Evolutionary conservation across 768 basidiomycete species (phyloP), one percentile per base, ranked within the genome.

Genomic region (Royoungia palumana): DNA sequence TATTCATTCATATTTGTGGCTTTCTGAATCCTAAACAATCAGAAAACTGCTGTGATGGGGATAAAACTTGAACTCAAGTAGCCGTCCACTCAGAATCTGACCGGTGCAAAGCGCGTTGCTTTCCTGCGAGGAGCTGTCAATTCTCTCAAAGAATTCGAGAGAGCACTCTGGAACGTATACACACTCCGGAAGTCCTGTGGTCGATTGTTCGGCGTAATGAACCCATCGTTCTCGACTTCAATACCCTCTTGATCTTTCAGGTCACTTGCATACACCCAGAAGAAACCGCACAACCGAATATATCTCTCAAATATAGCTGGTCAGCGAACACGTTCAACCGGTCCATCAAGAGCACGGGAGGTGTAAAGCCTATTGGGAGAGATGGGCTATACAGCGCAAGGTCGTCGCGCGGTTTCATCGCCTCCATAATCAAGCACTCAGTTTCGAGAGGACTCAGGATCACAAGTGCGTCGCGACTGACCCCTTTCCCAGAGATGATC

Each of bases 71-170:
- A n/a, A n/a, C n/a, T 64, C 51, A 22, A 77, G 35, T 22, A 76
- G 59, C 37, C 69, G 69, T 3, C 76, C 75, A 55, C 75, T 56
- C n/a, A n/a, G 49, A 77, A 73, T 4, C 75, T 77, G 32, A n/a
- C n/a, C n/a, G 41, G 41, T 14, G 54, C 38, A 51, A 66, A 78
- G 11, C 56, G 48, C 59, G 67, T 56, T 6, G 73, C 75, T 47
- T 73, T 78, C 56, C 75, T 66, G 6, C 74, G 67, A 35, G 69
- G 48, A 11, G 49, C 17, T 8, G 61, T 46, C 38, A 66, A 38
- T 6, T 17, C 44, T 35, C 46, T 53, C 43, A 69, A 17, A 12
- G 65, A 61, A 10, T 47, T 35, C 1, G 76, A 19, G 5, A 73
- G 76, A 19, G 69, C 71, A 19, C 46, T 21, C 16, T 56, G 51